Evolutionary conservation across 768 basidiomycete genomes (phyloP).

Genomic region (Hericium erinaceus): DNA sequence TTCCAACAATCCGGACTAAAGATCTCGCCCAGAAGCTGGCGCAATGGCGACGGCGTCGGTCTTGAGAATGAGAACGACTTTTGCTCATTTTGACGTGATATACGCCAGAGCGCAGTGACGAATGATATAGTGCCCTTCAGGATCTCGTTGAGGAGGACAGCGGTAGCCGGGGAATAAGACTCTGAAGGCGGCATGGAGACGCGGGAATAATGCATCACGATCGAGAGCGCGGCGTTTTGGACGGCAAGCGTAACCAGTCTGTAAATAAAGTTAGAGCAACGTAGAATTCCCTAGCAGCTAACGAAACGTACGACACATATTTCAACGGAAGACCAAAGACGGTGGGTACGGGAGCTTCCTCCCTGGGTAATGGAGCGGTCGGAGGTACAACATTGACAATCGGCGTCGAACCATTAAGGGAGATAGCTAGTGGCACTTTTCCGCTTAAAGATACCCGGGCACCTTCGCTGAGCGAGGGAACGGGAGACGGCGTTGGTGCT

Average conservation of each 20-base stretch:
- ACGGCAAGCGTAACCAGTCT: slow-evolving; percentile 82
- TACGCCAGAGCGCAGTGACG: slow-evolving; percentile 52
- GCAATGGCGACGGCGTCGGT: slow-evolving; percentile 32
- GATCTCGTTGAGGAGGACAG: slow-evolving; percentile 90
- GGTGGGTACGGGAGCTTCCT: slow-evolving; percentile 30
- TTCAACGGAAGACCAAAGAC: slow-evolving; percentile 68
- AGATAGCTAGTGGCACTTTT: slow-evolving; percentile 7
- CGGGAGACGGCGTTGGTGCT: slow-evolving; percentile 35
- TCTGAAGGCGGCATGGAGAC: slow-evolving; percentile 70
- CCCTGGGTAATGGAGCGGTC: slow-evolving; percentile 1
- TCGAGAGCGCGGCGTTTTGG: slow-evolving; percentile 91
- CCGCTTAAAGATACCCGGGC: slow-evolving; percentile 24
- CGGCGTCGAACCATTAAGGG: slow-evolving; percentile 7
- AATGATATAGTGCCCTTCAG: slow-evolving; percentile 92
- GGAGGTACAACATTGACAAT: slow-evolving; percentile 1
- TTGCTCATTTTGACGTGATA: slow-evolving; percentile 28
- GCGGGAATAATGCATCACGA: slow-evolving; percentile 99
- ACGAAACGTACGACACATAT: slow-evolving; percentile 63
- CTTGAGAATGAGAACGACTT: slow-evolving; percentile 29
- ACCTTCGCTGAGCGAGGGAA: slow-evolving; percentile 23
- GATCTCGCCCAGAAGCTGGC: slow-evolving; percentile 58
- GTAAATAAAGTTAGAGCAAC: slow-evolving; percentile 1
- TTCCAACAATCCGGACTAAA: slow-evolving; percentile 96
- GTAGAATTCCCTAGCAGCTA: not conserved
- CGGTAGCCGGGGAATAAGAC: slow-evolving; percentile 88